Evolutionary conservation across 805 yeast species (phyloP).

Genomic region (Kodamaea kakaduensis): DNA sequence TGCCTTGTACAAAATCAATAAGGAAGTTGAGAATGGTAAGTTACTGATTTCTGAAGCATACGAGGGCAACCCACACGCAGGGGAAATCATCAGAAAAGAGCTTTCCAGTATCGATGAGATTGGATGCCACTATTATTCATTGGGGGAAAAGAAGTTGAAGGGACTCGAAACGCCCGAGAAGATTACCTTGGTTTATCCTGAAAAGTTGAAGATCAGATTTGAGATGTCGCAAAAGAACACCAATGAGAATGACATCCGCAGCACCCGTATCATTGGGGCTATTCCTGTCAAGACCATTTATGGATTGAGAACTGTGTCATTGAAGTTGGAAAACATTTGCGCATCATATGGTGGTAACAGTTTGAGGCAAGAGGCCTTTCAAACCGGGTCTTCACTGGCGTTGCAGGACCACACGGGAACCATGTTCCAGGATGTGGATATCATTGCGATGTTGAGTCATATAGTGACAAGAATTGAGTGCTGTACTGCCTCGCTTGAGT

Average conservation of each 20-base stretch:
- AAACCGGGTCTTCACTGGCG: slow-evolving; percentile 22
- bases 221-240: slow-evolving; percentile 35
- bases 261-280: slow-evolving; percentile 36
- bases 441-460: slow-evolving; percentile 57
- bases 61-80: slow-evolving; percentile 45
- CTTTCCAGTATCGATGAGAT: slow-evolving; percentile 58
- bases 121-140: slow-evolving; percentile 62
- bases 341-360: slow-evolving; percentile 46
- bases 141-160: slow-evolving; percentile 87
- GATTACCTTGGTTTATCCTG: slow-evolving; percentile 76
- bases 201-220: slow-evolving; percentile 55
- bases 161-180: slow-evolving; percentile 93
- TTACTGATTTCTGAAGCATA: slow-evolving; percentile 37
- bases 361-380: slow-evolving; percentile 24
- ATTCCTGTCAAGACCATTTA: slow-evolving; percentile 44
- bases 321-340: slow-evolving; percentile 56
- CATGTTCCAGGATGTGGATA: slow-evolving; percentile 36
- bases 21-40: slow-evolving; percentile 29
- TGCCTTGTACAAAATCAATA: slow-evolving; percentile 49
- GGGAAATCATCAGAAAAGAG: slow-evolving; percentile 60
- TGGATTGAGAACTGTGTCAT: slow-evolving; percentile 50
- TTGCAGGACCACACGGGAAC: slow-evolving; percentile 18
- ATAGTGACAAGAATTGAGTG: slow-evolving; percentile 67
- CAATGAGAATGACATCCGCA: slow-evolving; percentile 20
- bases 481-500: slow-evolving; percentile 36